These are phyloP conservation scores for Echeveria elegans DNA, from an alignment of 164 flowering plant species.

Conservation along the genomic window DNA sequence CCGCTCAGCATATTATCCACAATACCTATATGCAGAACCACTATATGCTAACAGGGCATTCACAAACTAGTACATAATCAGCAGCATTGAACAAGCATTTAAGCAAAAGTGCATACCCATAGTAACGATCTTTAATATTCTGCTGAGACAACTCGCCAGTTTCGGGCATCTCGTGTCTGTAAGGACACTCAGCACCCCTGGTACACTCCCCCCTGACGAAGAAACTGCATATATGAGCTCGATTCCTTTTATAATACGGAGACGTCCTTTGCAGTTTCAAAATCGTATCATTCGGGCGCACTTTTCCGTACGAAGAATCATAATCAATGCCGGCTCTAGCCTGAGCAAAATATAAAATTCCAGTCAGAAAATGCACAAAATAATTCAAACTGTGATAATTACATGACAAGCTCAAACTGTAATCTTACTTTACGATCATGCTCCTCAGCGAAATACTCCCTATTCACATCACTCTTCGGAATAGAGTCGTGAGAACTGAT, in stretches of 20 bases:
- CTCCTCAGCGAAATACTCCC: constrained; percentile 94
- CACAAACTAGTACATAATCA: neutral
- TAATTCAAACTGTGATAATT: no score
- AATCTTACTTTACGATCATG: constrained; percentile 84
- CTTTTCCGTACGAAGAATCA: constrained; percentile 9
- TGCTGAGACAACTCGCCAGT: constrained; percentile 94
- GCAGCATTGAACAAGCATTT: neutral
- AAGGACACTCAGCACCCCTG: constrained; percentile 95
- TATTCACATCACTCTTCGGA: constrained; percentile 94
- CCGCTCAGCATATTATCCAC: neutral
- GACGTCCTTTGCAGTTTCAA: constrained; percentile 9
- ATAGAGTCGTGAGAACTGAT: constrained; percentile 79
- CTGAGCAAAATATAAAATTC: neutral
- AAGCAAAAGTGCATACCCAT: constrained; percentile 54
- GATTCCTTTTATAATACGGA: constrained; percentile 22
- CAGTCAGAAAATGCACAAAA: neutral
- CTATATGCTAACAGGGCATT: neutral
- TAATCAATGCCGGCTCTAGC: constrained; percentile 11
- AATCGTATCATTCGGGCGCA: constrained; percentile 9
- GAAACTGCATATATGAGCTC: constrained; percentile 96
- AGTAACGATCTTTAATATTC: constrained; percentile 91
- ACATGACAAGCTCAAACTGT: neutral
- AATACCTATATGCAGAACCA: neutral
- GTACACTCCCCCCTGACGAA: constrained; percentile 86
- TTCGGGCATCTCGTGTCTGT: constrained; percentile 91